Base-by-base conservation (phyloP, 257 asterid genomes). In the Rehmannia glutinosa region DNA sequence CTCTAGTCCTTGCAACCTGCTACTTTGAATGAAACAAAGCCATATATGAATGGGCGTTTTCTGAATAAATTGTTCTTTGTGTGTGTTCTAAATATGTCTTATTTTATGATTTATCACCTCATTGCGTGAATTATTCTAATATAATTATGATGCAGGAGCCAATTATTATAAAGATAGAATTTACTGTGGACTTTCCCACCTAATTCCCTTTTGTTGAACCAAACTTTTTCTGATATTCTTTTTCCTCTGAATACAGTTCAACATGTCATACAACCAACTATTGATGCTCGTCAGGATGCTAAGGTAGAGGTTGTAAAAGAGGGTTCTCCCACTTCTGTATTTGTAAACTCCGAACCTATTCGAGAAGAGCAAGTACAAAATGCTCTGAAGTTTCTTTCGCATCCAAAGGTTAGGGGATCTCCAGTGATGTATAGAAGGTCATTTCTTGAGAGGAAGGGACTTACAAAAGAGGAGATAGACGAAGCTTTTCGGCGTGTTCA, bases 401-500 rank as follows among this genome's bases (percentile, higher is more conserved):
- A 94, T 72, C 97, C 99, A 62, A 94, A 84, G 69, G 99, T 94
- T 57, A 89, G 62, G 77, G 99, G 97, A 70, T 94, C 99, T 15
- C 97, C 99, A n/a, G 90, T 94, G 60, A 82, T 87, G 36, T 83
- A 94, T 64, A 88, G 99, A 75, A 85, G 97, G 69, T 94, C 99
- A 8, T 94, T 94, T 91, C 99, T 94, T 21, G 99, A 94, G 89
- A 82, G 86, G 78, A 94, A 94, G 81, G 99, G 99, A 36, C 97
- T 94, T 73, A 88, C 99, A 3, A 94, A 85, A 80, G 99, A 91
- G 87, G 99, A 94, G 86, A 94, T 94, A 16, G 99, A 94, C 68
- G 99, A 94, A 79, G 96, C 99, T 69, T 94, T 94, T 73, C 91
- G 89, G 38, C 95, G 90, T 57, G 96, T 94, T 81, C 99, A 36